A percentile compares a stretch with the other conserved stretches of the same genome.
These are phyloP conservation scores for Trichoderma atroviride DNA, from an alignment of 2,329 filamentous ascomycete species.

Conservation along the genomic window DNA sequence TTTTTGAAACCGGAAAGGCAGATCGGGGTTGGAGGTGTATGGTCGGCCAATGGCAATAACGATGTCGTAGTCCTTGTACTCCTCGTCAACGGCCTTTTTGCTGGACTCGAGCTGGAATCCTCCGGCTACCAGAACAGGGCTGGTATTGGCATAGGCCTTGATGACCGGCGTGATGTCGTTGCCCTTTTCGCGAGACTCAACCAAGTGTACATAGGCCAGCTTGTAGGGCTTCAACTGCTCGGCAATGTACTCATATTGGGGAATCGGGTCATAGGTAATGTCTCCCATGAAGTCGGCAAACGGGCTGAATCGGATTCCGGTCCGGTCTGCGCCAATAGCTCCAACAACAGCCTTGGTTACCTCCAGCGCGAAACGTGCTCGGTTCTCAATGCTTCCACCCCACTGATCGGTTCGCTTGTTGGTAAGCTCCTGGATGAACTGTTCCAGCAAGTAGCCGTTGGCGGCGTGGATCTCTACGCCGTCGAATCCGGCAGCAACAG, in stretches of 20 bases:
- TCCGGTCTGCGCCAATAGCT: slow-evolving; percentile 53
- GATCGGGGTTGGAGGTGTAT: slow-evolving; percentile 20
- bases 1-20: slow-evolving; percentile 17
- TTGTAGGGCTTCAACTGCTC: slow-evolving; percentile 16
- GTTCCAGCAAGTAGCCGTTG: slow-evolving; percentile 66
- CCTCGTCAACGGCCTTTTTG: slow-evolving; percentile 15
- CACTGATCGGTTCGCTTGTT: slow-evolving; percentile 58
- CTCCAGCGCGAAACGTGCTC: slow-evolving; percentile 54
- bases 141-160: slow-evolving; percentile 7
- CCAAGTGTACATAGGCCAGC: slow-evolving; percentile 14
- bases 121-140: slow-evolving; percentile 12
- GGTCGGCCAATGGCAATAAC: slow-evolving; percentile 15
- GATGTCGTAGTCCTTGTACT: slow-evolving; percentile 15
- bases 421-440: slow-evolving; percentile 58
- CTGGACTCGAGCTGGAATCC: slow-evolving; percentile 9
- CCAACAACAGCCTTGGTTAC: slow-evolving; percentile 46
- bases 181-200: slow-evolving; percentile 17
- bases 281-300: slow-evolving; percentile 39
- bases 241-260: slow-evolving; percentile 15
- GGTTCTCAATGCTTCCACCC: slow-evolving; percentile 57
- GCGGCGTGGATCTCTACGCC: slow-evolving; percentile 64
- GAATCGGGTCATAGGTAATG: not conserved
- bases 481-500: slow-evolving; percentile 68
- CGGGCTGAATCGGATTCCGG: slow-evolving; percentile 59
- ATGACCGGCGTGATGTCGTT: slow-evolving; percentile 7